Evolutionary conservation across 2,329 filamentous ascomycete species (phyloP), one percentile per base, ranked within the genome.

Genomic region (Alternaria triticimaculans): DNA sequence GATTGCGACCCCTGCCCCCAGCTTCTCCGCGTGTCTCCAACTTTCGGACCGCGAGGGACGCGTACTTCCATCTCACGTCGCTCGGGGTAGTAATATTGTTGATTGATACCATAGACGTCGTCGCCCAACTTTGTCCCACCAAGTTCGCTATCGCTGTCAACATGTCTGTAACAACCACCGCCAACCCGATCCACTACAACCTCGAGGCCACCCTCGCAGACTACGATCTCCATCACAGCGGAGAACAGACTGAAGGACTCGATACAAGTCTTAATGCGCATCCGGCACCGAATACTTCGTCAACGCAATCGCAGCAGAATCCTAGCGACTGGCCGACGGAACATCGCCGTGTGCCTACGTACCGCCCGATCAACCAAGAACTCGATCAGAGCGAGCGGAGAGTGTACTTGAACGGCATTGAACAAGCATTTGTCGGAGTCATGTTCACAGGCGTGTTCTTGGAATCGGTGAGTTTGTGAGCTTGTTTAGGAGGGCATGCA

Each of bases 391-490:
- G 71, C 4, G 74, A 82, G 55, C 72, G 85, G n/a, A 76, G 83
- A 4, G 80, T 80, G 0, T 84, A 83, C 43, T 72, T 71, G n/a
- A 85, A 82, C 68, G 67, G 65, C 2, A 75, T 78, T 6, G 86
- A 87, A 70, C 74, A 75, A 45, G 79, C 77, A 7, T 87, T 87
- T 68, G 78, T 87, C 18, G 72, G 78, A 20, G 74, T 84, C 0
- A 87, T 87, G 85, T 84, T 87, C 64, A 80, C 79, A 26, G 85
- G 82, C 6, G 80, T 84, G 12, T 79, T 77, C 66, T 69, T 82
- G 50, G 82, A 84, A 69, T 81, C 80, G 63, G 81, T 83, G 66
- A 73, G 79, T 81, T 41, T 9, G 6, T 43, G 10, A 23, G 26
- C n/a, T 20, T 12, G 8, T 9, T 10, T 28, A 2, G 45, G 21